Base-by-base conservation (phyloP, 2,329 filamentous ascomycete genomes). In the Moelleriella libera region DNA sequence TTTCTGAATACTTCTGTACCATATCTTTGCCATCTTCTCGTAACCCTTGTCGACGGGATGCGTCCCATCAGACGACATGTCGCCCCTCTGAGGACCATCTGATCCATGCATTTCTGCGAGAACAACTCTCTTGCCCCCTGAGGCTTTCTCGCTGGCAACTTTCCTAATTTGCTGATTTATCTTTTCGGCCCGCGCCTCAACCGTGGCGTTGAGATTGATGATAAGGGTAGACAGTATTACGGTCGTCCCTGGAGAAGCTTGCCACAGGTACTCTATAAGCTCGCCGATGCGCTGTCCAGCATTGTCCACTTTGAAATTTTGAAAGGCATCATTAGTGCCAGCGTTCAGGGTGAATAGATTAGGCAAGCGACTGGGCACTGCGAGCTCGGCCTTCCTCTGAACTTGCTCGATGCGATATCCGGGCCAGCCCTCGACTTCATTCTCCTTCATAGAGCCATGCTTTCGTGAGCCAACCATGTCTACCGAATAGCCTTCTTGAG, bases 391-490 rank as follows among this genome's bases (percentile, higher is more conserved):
- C 49, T 64, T 66, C 30, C 30, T 53, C 42, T 56, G 49, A 37
- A 71, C 62, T 51, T 69, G 51, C 30, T 62, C 63, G 55, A 74
- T 64, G 44, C 64, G 63, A 42, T 59, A 58, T 29, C 64, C 68
- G 0, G 65, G 61, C 61, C 68, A 69, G 34, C 68, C 69, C 52
- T 74, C 70, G 51, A 68, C 62, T 10, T 68, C 61, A 53, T 66
- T 66, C 54, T 68, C 58, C 28, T 21, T 37, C 67, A 71, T 70
- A 48, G 51, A 57, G 40, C 68, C 68, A 43, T 56, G 52, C 14
- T 60, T 51, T 31, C 57, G 59, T n/a, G 58, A 64, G 28, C 69
- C 43, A 44, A 54, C 47, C 51, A 56, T 48, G 48, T 52, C 32
- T 37, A 64, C 58, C 28, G 50, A 49, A 58, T 63, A 63, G 31